Evolutionary conservation across 352 stramenopile genomes (phyloP).

Genomic region (Globisporangium spiculum): DNA sequence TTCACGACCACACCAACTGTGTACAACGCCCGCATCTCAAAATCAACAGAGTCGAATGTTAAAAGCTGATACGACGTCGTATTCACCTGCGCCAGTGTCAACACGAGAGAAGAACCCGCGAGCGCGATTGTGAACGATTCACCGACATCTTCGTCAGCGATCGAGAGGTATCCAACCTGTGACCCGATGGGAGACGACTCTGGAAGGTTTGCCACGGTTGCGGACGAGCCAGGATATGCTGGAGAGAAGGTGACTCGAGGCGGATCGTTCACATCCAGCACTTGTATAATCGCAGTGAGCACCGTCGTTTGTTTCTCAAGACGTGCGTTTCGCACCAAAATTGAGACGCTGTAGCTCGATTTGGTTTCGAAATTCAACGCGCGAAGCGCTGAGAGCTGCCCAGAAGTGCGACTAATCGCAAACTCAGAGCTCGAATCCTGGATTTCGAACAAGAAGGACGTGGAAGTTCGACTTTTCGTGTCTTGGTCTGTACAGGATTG

Average conservation of each 20-base stretch:
- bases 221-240: neutral
- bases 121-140: constrained; percentile 4
- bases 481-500: constrained; percentile 48
- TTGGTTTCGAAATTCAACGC: constrained; percentile 32
- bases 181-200: constrained; percentile 10
- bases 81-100: constrained; percentile 8
- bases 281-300: constrained; percentile 11
- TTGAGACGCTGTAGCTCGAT: constrained; percentile 22
- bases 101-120: neutral
- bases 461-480: constrained; percentile 18
- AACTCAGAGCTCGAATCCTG: constrained; percentile 17
- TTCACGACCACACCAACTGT: neutral
- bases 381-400: constrained; percentile 17
- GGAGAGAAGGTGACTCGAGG: constrained; percentile 7
- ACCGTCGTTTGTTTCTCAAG: constrained; percentile 24
- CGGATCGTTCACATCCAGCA: constrained; percentile 10
- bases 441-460: constrained; percentile 41
- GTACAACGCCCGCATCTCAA: constrained; percentile 7
- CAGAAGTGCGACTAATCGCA: constrained; percentile 20
- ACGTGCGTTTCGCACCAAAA: constrained; percentile 31
- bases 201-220: neutral
- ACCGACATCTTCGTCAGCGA: constrained; percentile 7
- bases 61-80: constrained; percentile 7
- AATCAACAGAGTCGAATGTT: constrained; percentile 1
- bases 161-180: neutral